These are phyloP conservation scores for Pythium guiyangense DNA, from an alignment of 352 stramenopile species.

Conservation along the genomic window DNA sequence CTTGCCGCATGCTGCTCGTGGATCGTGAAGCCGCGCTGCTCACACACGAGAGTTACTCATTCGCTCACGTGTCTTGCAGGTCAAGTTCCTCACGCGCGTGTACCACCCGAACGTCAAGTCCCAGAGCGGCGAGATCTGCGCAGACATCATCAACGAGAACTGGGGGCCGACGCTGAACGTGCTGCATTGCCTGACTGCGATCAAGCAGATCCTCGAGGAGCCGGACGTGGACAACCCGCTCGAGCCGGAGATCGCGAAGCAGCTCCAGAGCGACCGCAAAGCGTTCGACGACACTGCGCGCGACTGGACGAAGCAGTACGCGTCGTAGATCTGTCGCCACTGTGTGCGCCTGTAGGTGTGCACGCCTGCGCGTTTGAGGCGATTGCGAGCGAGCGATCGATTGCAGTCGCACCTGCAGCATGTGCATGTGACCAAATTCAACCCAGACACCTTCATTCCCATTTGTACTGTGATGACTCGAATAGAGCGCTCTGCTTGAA, in stretches of 20 bases:
- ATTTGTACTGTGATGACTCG: no score
- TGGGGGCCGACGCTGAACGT: conserved; percentile 96
- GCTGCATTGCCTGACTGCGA: conserved; percentile 85
- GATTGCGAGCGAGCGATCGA: no score
- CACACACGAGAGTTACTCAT: background rate
- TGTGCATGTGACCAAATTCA: background rate
- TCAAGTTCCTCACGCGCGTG: conserved; percentile 93
- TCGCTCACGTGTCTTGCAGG: conserved; percentile 17
- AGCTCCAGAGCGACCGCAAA: conserved; percentile 90
- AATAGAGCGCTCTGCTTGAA: no score
- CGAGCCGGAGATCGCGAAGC: conserved; percentile 94
- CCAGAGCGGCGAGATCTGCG: conserved; percentile 95
- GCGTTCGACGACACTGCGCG: conserved; percentile 92
- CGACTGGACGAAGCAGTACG: conserved; percentile 91
- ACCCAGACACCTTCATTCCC: background rate
- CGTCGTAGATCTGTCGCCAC: conserved; percentile 39
- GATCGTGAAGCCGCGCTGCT: no score
- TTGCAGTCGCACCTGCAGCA: no score
- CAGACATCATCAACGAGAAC: conserved; percentile 93
- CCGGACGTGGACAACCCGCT: conserved; percentile 95
- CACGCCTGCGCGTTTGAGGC: background rate
- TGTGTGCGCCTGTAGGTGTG: background rate
- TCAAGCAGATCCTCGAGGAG: conserved; percentile 95
- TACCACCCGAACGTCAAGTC: conserved; percentile 98
- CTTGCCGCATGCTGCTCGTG: background rate